These are phyloP conservation scores for Gyromitra esculenta DNA, from an alignment of 2,329 filamentous ascomycete species.

Conservation along the genomic window DNA sequence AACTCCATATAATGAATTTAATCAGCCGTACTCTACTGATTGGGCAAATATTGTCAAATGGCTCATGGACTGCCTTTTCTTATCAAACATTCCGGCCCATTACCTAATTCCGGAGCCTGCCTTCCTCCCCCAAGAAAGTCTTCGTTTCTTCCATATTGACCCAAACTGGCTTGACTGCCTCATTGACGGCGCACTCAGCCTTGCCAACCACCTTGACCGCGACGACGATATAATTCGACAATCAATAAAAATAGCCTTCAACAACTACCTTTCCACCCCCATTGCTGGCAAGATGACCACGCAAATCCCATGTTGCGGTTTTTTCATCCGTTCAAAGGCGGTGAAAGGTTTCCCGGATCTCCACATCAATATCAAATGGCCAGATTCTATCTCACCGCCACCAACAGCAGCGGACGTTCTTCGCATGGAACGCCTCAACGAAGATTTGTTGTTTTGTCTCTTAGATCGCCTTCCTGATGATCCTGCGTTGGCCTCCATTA, in stretches of 20 bases:
- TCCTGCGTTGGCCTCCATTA: conserved; percentile 57
- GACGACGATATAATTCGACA: conserved; percentile 57
- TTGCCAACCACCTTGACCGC: conserved; percentile 60
- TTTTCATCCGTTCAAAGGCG: conserved; percentile 60
- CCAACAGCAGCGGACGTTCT: conserved; percentile 58
- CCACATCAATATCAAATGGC: not conserved
- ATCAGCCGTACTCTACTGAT: conserved; percentile 57
- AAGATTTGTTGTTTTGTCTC: conserved; percentile 59
- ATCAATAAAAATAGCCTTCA: conserved; percentile 59
- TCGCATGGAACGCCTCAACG: not conserved
- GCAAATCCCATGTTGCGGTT: conserved; percentile 61
- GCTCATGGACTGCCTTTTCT: conserved; percentile 61
- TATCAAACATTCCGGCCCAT: conserved; percentile 61
- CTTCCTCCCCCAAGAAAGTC: conserved; percentile 59
- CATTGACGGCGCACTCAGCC: conserved; percentile 62
- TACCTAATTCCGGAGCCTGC: conserved; percentile 61
- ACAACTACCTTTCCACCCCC: conserved; percentile 49
- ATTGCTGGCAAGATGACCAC: not conserved
- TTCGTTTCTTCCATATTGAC: conserved; percentile 64
- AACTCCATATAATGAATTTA: not conserved
- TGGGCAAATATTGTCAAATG: conserved; percentile 60
- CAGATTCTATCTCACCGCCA: conserved; percentile 45
- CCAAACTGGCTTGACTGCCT: conserved; percentile 61
- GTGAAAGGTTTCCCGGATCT: conserved; percentile 61
- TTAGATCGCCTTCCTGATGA: conserved; percentile 58